Conservation (phyloP, 2,329 filamentous ascomycete species). For the Penicillium sp. region DNA sequence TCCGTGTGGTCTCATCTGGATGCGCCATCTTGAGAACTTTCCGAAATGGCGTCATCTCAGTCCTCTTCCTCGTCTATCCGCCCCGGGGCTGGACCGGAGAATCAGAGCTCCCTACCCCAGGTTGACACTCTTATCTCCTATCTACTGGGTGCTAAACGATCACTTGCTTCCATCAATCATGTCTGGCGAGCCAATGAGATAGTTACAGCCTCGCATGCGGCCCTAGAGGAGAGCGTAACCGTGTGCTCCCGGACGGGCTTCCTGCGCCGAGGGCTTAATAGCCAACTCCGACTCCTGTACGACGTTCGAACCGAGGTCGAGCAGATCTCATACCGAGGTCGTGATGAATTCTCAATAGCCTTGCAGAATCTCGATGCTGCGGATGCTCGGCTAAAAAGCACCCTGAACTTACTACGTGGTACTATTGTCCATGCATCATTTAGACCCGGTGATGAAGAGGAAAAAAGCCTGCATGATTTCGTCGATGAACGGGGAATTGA, state of each 20-base stretch:
- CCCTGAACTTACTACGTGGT: constrained; percentile 56
- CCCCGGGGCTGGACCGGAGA: constrained; percentile 14
- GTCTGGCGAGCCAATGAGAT: constrained; percentile 87
- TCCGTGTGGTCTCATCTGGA: background rate
- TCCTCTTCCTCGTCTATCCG: constrained; percentile 30
- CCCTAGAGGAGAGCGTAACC: constrained; percentile 77
- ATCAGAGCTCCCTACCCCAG: constrained; percentile 30
- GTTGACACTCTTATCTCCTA: constrained; percentile 81
- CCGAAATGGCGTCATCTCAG: constrained; percentile 34
- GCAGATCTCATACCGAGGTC: constrained; percentile 44
- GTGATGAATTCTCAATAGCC: constrained; percentile 50
- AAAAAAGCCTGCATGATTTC: constrained; percentile 65
- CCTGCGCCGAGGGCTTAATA: constrained; percentile 61
- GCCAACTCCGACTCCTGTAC: constrained; percentile 48
- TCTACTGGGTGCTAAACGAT: constrained; percentile 83
- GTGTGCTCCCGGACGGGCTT: constrained; percentile 71
- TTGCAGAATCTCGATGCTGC: constrained; percentile 61
- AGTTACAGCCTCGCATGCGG: constrained; percentile 71
- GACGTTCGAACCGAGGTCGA: constrained; percentile 48
- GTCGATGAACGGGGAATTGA: constrained; percentile 65
- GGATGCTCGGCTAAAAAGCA: constrained; percentile 58
- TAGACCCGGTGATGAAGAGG: constrained; percentile 49
- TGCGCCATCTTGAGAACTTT: constrained; percentile 5
- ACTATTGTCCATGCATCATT: constrained; percentile 62
- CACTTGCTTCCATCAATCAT: constrained; percentile 77